Evolutionary conservation across 2,329 filamentous ascomycete genomes (phyloP).

Genomic region (Talaromyces sp.): DNA sequence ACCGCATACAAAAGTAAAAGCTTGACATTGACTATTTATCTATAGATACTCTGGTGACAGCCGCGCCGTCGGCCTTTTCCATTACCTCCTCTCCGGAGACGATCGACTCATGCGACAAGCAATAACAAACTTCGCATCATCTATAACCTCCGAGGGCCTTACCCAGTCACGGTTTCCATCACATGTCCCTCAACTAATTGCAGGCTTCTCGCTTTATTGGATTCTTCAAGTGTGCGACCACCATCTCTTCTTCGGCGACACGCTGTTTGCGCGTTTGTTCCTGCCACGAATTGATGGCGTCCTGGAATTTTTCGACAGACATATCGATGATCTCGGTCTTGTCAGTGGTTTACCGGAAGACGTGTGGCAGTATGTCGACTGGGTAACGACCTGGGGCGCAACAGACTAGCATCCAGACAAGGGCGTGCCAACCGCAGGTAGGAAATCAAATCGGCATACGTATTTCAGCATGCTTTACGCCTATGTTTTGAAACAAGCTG

Average conservation of each 20-base stretch:
- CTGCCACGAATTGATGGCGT: conserved; percentile 16
- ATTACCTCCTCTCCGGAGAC: conserved; percentile 27
- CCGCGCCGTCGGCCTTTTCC: conserved; percentile 22
- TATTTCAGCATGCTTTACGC: conserved; percentile 39
- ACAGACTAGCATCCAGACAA: conserved; percentile 27
- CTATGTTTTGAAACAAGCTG: conserved; percentile 28
- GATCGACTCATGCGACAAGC: conserved; percentile 27
- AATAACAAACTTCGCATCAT: conserved; percentile 26
- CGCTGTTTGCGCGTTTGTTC: conserved; percentile 16
- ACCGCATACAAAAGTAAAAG: background rate
- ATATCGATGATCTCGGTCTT: conserved; percentile 16
- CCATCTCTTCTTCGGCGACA: conserved; percentile 25
- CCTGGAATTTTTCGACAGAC: background rate
- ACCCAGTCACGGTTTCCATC: conserved; percentile 26
- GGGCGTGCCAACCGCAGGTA: conserved; percentile 35
- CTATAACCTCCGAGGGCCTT: conserved; percentile 21
- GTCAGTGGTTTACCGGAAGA: conserved; percentile 19
- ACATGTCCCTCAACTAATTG: conserved; percentile 24
- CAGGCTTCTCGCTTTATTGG: conserved; percentile 29
- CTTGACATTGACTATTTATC: background rate
- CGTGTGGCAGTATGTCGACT: conserved; percentile 31
- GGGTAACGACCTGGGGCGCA: conserved; percentile 26
- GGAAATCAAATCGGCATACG: conserved; percentile 32
- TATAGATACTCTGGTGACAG: conserved; percentile 21
- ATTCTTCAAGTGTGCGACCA: conserved; percentile 26